phyloP scores from a whole-genome alignment of 1,139 yeast species.

The Pichia sp. region DNA sequence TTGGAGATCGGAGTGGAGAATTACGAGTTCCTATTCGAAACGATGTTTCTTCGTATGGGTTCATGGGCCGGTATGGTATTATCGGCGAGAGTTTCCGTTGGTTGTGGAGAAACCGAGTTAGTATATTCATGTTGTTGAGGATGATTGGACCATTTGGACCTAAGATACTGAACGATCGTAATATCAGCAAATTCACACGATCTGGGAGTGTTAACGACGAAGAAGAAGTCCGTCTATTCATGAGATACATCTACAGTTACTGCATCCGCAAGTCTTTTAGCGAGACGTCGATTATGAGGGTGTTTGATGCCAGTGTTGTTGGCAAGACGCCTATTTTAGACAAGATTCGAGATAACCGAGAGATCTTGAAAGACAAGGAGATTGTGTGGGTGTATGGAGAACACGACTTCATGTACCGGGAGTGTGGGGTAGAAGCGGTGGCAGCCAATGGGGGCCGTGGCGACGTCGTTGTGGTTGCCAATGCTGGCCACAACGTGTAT shows the following conservation, averaged over 20 bases:
- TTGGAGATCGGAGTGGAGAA: conserved; percentile 4
- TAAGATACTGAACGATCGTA: conserved; percentile 41
- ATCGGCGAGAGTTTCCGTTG: conserved; percentile 34
- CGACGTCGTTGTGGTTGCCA: conserved; percentile 36
- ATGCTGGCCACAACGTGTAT: conserved; percentile 79
- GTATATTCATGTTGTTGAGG: conserved; percentile 44
- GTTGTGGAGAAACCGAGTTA: conserved; percentile 45
- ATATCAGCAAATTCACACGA: conserved; percentile 43
- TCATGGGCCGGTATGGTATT: conserved; percentile 48
- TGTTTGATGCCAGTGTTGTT: conserved; percentile 56
- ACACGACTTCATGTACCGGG: conserved; percentile 82
- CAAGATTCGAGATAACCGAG: conserved; percentile 39
- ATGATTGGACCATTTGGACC: conserved; percentile 54
- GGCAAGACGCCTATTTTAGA: conserved; percentile 76
- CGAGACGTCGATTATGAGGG: conserved; percentile 49
- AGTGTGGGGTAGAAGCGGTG: conserved; percentile 62
- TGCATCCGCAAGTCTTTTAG: conserved; percentile 48
- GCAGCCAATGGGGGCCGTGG: conserved; percentile 20
- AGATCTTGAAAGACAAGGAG: conserved; percentile 38
- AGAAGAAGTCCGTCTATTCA: conserved; percentile 44
- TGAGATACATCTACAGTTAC: conserved; percentile 39
- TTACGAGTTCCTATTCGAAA: conserved; percentile 24
- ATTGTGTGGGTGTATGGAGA: conserved; percentile 73
- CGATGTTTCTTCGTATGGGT: conserved; percentile 30
- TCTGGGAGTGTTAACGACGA: conserved; percentile 40